Percentiles rank a stretch among this genome's conserved stretches.
Conservation (phyloP, 495 filamentous ascomycete species). For the Aspergillus mulundensis region DNA sequence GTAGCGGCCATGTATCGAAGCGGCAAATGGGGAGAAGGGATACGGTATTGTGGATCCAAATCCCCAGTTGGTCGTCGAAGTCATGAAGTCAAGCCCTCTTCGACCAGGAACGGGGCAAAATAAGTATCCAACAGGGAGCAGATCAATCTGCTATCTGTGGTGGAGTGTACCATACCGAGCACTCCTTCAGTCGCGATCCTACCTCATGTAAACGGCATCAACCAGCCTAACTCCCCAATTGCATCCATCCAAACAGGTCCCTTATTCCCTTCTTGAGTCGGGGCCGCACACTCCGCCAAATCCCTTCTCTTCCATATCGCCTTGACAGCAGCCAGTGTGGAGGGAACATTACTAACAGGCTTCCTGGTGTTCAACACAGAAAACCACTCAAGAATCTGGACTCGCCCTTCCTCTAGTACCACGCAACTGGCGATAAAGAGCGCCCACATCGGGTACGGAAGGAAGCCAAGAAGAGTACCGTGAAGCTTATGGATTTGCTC, state of each 20-base stretch:
- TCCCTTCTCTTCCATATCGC: slow-evolving; percentile 2
- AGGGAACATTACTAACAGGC: slow-evolving; percentile 4
- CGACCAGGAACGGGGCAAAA: no score
- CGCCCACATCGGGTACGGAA: slow-evolving; percentile 7
- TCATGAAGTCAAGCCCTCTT: no score
- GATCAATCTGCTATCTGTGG: no score
- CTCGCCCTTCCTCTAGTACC: neutral
- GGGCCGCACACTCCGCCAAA: neutral
- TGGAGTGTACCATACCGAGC: no score
- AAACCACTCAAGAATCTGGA: slow-evolving; percentile 2
- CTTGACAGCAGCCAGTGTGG: slow-evolving; percentile 1
- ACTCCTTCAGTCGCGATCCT: no score
- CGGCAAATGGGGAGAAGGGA: no score
- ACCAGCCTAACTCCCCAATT: neutral
- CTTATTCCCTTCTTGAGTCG: neutral
- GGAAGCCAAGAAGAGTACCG: neutral
- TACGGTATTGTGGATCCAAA: no score
- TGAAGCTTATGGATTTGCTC: neutral
- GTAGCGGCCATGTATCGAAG: no score
- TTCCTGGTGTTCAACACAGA: neutral
- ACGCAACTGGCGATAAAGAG: slow-evolving; percentile 3
- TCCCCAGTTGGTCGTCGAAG: no score
- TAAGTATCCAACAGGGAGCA: no score
- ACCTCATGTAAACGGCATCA: slow-evolving; percentile 2
- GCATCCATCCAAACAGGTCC: neutral